Base-by-base conservation (phyloP, 306 rosid species). In the Gillenia trifoliata region DNA sequence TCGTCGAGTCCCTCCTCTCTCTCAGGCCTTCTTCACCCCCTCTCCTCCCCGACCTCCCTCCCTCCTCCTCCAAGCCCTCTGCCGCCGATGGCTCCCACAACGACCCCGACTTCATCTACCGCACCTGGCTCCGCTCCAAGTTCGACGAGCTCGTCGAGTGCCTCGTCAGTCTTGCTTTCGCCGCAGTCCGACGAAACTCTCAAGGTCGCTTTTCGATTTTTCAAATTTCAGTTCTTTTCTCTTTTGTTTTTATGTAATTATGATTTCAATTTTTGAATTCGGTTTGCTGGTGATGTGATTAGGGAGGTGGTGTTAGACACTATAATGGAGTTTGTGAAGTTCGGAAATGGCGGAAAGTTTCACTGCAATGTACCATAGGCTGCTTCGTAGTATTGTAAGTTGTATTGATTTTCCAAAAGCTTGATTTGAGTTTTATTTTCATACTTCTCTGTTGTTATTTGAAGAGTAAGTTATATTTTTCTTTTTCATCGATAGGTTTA, bases 241-340 rank as follows among this genome's bases (percentile, higher is more conserved):
- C 2, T 47, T 70, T n/a, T 17, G 30, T 2, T 45, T 8, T 52
- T 64, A 15, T n/a, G 11, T 33, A n/a, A 9, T 22, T 71, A 22
- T 3, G 55, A 40, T 30, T 56, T 31, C 49, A 1, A 45, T 45
- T 45, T 28, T 69, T 4, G 1, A 33, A 8, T 75, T 47, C 11
- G n/a, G 10, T 22, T 40, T 25, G n/a, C 20, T 31, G 67, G 11
- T 40, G 1, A 8, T 56, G 65, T 19, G 23, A 50, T 22, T 70
- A 89, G 93, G 93, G 97, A 94, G 74, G 78, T 86, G 59, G 97
- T 89, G 67, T 68, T 94, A 82, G 97, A 94, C 77, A 80, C 95
- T 12, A 20, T 90, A 40, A 91, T 92, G 97, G 97, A 94, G 87
- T 89, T 89, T 71, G 95, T 91, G 30, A 88, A 82, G 81, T 83